Conservation (phyloP, 176 grass and related monocot genomes). For the Triticum urartu region DNA sequence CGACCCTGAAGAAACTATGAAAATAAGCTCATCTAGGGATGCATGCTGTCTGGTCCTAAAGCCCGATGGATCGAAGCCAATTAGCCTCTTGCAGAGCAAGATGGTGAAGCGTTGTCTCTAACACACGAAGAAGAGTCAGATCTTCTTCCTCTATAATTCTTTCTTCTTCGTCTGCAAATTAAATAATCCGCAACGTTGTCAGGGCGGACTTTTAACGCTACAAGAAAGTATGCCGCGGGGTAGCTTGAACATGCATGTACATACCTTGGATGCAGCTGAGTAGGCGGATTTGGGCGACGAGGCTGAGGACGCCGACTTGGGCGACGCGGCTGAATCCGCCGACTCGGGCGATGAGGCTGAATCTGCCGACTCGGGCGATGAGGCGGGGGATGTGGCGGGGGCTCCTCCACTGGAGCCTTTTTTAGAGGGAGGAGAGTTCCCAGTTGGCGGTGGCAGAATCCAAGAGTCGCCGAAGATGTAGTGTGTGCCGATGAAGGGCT, state of each 20-base stretch:
- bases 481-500: slow-evolving; percentile 40
- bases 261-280: background rate
- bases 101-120: background rate
- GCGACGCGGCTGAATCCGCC: background rate
- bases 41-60: background rate
- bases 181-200: background rate
- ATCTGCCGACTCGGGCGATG: background rate
- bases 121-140: background rate
- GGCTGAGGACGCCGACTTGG: background rate
- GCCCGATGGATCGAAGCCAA: background rate
- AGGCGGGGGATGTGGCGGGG: background rate
- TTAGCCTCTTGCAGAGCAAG: background rate
- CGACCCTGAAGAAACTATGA: too few species aligned
- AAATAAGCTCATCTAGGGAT: background rate
- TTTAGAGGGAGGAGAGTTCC: background rate
- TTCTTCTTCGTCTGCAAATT: background rate
- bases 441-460: slow-evolving; percentile 31
- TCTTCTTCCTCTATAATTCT: background rate
- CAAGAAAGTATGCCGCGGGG: background rate
- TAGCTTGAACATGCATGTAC: background rate
- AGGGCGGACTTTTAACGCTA: background rate
- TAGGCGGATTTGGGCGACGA: background rate
- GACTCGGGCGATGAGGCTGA: background rate
- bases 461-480: slow-evolving; percentile 41
- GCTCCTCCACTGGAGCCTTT: background rate